phyloP scores from a whole-genome alignment of 1,139 yeast species.

The Spathaspora sp. region DNA sequence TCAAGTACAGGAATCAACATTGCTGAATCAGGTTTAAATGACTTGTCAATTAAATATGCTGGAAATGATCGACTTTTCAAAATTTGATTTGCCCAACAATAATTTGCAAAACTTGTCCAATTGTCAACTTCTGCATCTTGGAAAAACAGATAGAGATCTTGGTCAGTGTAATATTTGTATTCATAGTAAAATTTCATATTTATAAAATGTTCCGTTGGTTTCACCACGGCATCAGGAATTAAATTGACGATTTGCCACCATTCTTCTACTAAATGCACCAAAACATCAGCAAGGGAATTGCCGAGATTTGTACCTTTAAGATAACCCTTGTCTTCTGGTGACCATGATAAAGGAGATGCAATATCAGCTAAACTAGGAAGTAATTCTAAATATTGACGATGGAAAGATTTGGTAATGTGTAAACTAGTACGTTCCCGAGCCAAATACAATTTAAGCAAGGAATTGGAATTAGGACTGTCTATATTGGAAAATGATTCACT shows the following conservation, averaged over 20 bases:
- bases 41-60: slow-evolving; percentile 41
- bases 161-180: slow-evolving; percentile 41
- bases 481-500: slow-evolving; percentile 28
- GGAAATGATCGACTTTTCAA: slow-evolving; percentile 83
- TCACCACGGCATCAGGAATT: slow-evolving; percentile 32
- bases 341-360: slow-evolving; percentile 67
- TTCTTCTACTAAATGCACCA: slow-evolving; percentile 41
- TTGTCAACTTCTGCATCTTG: slow-evolving; percentile 22
- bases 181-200: slow-evolving; percentile 51
- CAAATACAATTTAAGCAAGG: slow-evolving; percentile 48
- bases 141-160: slow-evolving; percentile 34
- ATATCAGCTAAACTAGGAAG: slow-evolving; percentile 54
- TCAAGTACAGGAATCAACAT: slow-evolving; percentile 80
- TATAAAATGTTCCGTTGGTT: slow-evolving; percentile 37
- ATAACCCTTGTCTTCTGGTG: slow-evolving; percentile 44
- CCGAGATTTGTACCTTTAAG: slow-evolving; percentile 61
- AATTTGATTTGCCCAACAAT: slow-evolving; percentile 72
- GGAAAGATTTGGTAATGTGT: slow-evolving; percentile 22
- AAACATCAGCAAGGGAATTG: slow-evolving; percentile 37
- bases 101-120: slow-evolving; percentile 67
- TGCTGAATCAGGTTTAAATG: slow-evolving; percentile 45
- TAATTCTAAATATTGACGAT: slow-evolving; percentile 52
- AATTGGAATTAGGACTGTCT: slow-evolving; percentile 34
- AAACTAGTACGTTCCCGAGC: slow-evolving; percentile 31
- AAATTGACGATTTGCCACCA: slow-evolving; percentile 47